A percentile compares a stretch with the other conserved stretches of the same genome.
phyloP scores from a whole-genome alignment of 306 rosid species.

The Acacia melanoxylon region DNA sequence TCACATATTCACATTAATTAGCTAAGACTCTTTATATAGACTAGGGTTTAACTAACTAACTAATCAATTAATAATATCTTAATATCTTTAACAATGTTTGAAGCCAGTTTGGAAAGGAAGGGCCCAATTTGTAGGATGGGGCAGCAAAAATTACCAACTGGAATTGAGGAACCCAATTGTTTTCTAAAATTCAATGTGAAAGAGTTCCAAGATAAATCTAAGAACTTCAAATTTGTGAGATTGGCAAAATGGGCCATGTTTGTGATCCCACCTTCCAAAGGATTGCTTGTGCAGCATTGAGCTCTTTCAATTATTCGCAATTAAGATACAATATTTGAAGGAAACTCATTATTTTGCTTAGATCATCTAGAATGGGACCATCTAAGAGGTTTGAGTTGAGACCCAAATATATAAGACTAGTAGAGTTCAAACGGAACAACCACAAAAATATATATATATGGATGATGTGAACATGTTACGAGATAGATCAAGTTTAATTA shows the following conservation, averaged over 20 bases:
- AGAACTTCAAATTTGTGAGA: fast-evolving
- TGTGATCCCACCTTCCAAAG: background rate
- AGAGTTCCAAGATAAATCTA: background rate
- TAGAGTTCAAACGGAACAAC: background rate
- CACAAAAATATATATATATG: background rate
- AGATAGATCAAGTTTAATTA: background rate
- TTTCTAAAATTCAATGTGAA: background rate
- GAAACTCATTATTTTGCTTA: background rate
- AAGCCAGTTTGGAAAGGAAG: constrained; percentile 26
- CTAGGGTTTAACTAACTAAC: no score
- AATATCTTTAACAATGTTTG: no score
- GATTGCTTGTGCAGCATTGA: background rate
- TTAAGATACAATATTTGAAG: background rate
- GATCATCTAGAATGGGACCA: background rate
- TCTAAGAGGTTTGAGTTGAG: background rate
- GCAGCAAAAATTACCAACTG: background rate
- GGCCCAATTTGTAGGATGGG: background rate
- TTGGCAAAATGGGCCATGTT: constrained; percentile 10
- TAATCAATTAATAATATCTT: no score
- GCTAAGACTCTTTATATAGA: no score
- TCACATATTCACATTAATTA: no score
- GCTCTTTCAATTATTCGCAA: background rate
- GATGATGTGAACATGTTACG: background rate
- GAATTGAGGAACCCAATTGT: constrained; percentile 32
- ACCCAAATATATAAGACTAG: background rate